Evolutionary conservation across 1,284 basidiomycete species (phyloP), one percentile per base, ranked within the genome.

Genomic region (Abortiporus biennis): DNA sequence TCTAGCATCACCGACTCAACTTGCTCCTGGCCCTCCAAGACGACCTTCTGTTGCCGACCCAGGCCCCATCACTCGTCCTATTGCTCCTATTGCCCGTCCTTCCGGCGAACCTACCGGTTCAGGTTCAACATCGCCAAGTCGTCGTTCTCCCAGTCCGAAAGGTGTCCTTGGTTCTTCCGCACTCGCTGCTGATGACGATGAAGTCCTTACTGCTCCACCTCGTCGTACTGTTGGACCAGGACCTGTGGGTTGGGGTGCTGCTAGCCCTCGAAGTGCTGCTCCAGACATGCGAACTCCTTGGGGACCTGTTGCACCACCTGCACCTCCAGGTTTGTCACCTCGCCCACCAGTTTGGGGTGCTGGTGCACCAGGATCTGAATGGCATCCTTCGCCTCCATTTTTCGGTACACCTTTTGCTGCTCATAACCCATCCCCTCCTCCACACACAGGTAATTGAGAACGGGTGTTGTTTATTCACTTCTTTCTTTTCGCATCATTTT

Each of bases 121-220:
- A 4, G 74, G 76, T 1, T 79, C 78, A 12, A 74, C 75, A 4
- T 84, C 79, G 1, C 80, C 81, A 3, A 68, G 66, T 24, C 72
- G 75, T 29, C 72, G 83, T 6, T 80, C 82, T 20, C 81, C 83
- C 3, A 84, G 80, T 54, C 82, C 85, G 2, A 85, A 85, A 55
- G 76, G 77, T 34, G 64, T 78, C n/a, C 64, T 85, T 6, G 85
- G 85, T 12, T 85, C 83, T n/a, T 80, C 79, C 6, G 84, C 85
- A 12, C 69, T 88, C 30, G 74, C 77, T 3, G 74, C 82, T 5
- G 84, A 86, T 44, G 85, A 85, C 48, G 85, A 88, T 55, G 85
- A 87, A 53, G 80, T 87, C n/a, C 72, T 87, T 11, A 58, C 66
- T 12, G 68, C 69, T 11, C 64, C 67, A 6, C 65, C 66, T 15